phyloP scores from a whole-genome alignment of 2,329 filamentous ascomycete genomes.

The Aspergillus tubingensis region DNA sequence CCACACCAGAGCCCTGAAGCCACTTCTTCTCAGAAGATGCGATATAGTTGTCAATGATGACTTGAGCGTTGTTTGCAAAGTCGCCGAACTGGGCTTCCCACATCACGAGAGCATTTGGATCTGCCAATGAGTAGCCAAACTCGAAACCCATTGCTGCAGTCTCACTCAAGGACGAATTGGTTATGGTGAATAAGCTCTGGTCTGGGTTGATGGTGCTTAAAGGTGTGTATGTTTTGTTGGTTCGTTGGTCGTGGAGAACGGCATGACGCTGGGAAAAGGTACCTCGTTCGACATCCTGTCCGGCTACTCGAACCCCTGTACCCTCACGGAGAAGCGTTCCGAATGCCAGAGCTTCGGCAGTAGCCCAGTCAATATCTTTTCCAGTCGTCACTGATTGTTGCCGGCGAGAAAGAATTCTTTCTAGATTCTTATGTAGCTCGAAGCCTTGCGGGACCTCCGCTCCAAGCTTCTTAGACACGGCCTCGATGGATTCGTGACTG shows the following conservation, averaged over 20 bases:
- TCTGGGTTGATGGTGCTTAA: conserved; percentile 85
- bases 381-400: conserved; percentile 91
- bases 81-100: conserved; percentile 99
- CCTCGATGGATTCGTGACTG: no score
- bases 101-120: conserved; percentile 95
- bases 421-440: conserved; percentile 88
- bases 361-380: conserved; percentile 96
- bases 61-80: conserved; percentile 99
- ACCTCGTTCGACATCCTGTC: conserved; percentile 98
- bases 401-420: conserved; percentile 87
- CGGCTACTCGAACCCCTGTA: conserved; percentile 94
- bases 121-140: conserved; percentile 96
- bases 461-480: conserved; percentile 74
- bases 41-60: conserved; percentile 98
- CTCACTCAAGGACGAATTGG: conserved; percentile 85
- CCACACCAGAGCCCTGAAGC: conserved; percentile 95
- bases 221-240: conserved; percentile 87
- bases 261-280: conserved; percentile 98
- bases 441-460: conserved; percentile 78
- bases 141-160: conserved; percentile 86
- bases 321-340: conserved; percentile 88
- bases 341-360: conserved; percentile 92
- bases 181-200: conserved; percentile 93
- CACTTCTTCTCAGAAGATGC: conserved; percentile 97
- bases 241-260: conserved; percentile 97